Percentiles rank a stretch among this genome's conserved stretches.
Evolutionary conservation across 345 rosid genomes (phyloP).

Genomic region (Noccaea bulbosa): DNA sequence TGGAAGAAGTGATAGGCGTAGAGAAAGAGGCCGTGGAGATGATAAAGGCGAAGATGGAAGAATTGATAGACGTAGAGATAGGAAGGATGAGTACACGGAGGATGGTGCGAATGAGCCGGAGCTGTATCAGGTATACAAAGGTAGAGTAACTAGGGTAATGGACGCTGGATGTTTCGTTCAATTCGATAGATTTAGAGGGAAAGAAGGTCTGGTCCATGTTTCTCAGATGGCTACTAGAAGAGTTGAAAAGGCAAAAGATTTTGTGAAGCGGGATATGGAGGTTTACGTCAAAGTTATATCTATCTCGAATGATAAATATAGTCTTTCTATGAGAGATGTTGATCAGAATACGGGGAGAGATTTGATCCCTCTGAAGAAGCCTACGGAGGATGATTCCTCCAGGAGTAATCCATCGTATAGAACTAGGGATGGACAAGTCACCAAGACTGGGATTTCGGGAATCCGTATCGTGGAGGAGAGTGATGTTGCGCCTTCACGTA

Average conservation of each 20-base stretch:
- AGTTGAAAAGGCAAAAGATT: constrained; percentile 52
- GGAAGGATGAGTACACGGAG: constrained; percentile 36
- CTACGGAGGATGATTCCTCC: constrained; percentile 52
- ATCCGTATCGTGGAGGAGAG: constrained; percentile 66
- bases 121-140: constrained; percentile 75
- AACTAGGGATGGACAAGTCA: constrained; percentile 56
- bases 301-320: constrained; percentile 57
- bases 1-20: constrained; percentile 16
- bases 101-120: constrained; percentile 59
- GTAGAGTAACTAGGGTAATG: constrained; percentile 84
- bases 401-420: constrained; percentile 58
- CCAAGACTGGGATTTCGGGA: constrained; percentile 73
- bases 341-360: constrained; percentile 86
- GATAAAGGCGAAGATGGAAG: constrained; percentile 33
- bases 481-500: constrained; percentile 52
- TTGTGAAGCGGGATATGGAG: constrained; percentile 74
- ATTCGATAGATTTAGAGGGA: constrained; percentile 74
- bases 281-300: constrained; percentile 86
- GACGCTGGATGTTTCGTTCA: constrained; percentile 85
- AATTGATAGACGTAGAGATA: constrained; percentile 41
- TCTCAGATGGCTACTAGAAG: constrained; percentile 81
- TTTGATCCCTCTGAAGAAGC: constrained; percentile 73
- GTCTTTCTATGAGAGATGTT: constrained; percentile 85
- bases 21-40: constrained; percentile 35
- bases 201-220: constrained; percentile 89